Base-by-base conservation (phyloP, 768 basidiomycete genomes). In the Suillus weaverae region DNA sequence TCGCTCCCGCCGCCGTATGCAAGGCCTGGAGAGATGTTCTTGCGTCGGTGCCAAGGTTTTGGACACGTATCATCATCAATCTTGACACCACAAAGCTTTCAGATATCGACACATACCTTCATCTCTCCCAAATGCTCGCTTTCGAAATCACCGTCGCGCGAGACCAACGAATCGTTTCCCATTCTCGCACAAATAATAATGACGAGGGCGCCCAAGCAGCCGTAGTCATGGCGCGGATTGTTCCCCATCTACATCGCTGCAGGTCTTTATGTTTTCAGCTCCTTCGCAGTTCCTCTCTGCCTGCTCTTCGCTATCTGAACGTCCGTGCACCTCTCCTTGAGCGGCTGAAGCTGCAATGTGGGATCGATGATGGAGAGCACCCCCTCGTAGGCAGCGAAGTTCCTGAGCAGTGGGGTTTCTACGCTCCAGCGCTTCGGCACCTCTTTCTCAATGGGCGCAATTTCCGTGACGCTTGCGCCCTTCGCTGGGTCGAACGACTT, bases 41-140 rank as follows among this genome's bases (percentile, higher is more conserved):
- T 33, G 35, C 32, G 20, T 36, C 41, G 32, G 54, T 66, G 4
- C 65, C 65, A 41, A 55, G 33, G 41, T 65, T 66, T 22, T 66
- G 65, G 65, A 66, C 65, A 22, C 65, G 53, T 30, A 7, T 66
- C 16, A 54, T 66, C 20, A 57, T 66, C 56, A 57, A 55, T 53
- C 36, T 65, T 13, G 64, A 64, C 46, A 64, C 43, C 9, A 46
- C 63, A 39, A 62, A 48, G 43, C 61, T 43, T 62, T 26, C 41
- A 43, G 38, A 48, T 32, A 22, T 64, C 4, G 26, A 64, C n/a
- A 30, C 13, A 48, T 63, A 62, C 39, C 62, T 64, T 22, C 35
- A 64, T 46, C 56, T 64, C 30, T 66, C 65, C 18, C 43, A n/a
- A 14, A 39, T 41, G 5, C 64, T 66, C 41, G 7, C 62, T 32